Conservation (phyloP, 1,284 basidiomycete genomes). For the Heterobasidion irregulare region DNA sequence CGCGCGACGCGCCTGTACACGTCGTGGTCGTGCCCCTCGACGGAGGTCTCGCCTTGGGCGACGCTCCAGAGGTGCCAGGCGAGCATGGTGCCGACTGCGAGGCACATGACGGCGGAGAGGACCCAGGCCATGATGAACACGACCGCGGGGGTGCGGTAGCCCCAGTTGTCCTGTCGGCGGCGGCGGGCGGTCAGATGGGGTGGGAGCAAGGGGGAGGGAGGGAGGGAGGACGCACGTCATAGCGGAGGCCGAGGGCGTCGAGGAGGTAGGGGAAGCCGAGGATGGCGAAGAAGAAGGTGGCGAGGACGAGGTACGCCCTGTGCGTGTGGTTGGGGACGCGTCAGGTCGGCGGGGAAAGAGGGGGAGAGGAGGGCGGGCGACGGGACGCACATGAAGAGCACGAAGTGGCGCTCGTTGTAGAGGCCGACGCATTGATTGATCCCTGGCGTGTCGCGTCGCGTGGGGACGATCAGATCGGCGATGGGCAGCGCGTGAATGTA, state of each 20-base stretch:
- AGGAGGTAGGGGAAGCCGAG: conserved; percentile 55
- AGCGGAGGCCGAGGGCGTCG: conserved; percentile 43
- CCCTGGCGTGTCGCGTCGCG: conserved; percentile 46
- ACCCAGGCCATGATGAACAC: conserved; percentile 72
- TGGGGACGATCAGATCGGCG: background rate
- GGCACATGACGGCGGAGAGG: conserved; percentile 64
- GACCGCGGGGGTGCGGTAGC: conserved; percentile 56
- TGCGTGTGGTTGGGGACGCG: background rate
- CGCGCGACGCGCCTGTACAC: conserved; percentile 70
- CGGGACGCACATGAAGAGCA: conserved; percentile 83
- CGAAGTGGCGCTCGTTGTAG: conserved; percentile 93
- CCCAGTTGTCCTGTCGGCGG: conserved; percentile 42
- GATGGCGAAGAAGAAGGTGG: conserved; percentile 46
- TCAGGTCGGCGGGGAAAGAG: background rate
- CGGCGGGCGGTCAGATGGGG: background rate
- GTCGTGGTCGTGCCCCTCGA: conserved; percentile 86
- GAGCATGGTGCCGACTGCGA: conserved; percentile 79
- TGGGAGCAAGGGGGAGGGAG: too few relatives aligned
- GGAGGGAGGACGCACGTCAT: conserved; percentile 4
- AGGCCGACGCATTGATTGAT: conserved; percentile 96
- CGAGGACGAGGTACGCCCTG: conserved; percentile 69
- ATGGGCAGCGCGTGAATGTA: too few relatives aligned
- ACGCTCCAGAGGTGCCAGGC: conserved; percentile 78
- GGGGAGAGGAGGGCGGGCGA: background rate
- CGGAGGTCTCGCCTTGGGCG: conserved; percentile 78